Conservation (phyloP, 108 stramenopile genomes). For the Nitzschia inconspicua region DNA sequence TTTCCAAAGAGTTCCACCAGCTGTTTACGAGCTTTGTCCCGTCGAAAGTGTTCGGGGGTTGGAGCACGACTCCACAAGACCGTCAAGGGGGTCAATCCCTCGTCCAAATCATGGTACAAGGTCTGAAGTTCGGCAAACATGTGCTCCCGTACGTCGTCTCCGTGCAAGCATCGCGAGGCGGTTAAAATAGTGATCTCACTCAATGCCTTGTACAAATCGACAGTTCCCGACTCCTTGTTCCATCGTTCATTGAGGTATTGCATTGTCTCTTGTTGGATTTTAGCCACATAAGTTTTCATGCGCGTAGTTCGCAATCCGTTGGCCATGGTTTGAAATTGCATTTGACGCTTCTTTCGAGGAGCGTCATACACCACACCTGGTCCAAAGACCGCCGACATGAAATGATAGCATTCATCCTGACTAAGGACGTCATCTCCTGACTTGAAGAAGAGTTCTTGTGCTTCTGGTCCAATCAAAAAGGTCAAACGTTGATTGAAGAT, state of each 20-base stretch:
- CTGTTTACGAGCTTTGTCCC: constrained; percentile 82
- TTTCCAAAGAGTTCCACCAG: constrained; percentile 93
- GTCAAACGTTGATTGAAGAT: constrained; percentile 92
- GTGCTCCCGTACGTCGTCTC: constrained; percentile 96
- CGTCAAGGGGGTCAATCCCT: constrained; percentile 97
- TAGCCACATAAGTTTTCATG: constrained; percentile 93
- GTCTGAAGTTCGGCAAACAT: constrained; percentile 92
- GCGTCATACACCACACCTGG: constrained; percentile 95
- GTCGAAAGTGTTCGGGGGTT: constrained; percentile 77
- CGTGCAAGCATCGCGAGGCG: constrained; percentile 93
- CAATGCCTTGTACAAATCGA: constrained; percentile 88
- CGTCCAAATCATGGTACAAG: constrained; percentile 95
- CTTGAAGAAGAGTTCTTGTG: constrained; percentile 95
- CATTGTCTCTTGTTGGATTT: constrained; percentile 92
- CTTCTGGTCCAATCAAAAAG: constrained; percentile 96
- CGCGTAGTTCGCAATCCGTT: constrained; percentile 85
- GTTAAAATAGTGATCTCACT: constrained; percentile 97
- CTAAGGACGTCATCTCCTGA: constrained; percentile 87
- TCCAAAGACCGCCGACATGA: constrained; percentile 99
- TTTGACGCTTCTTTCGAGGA: constrained; percentile 88
- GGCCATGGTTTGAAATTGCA: constrained; percentile 97
- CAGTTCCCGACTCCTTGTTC: constrained; percentile 67
- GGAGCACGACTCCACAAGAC: constrained; percentile 96
- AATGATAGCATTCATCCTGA: constrained; percentile 95
- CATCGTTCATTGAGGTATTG: constrained; percentile 66